phyloP scores from a whole-genome alignment of 495 filamentous ascomycete genomes.

The Neurospora sp. region DNA sequence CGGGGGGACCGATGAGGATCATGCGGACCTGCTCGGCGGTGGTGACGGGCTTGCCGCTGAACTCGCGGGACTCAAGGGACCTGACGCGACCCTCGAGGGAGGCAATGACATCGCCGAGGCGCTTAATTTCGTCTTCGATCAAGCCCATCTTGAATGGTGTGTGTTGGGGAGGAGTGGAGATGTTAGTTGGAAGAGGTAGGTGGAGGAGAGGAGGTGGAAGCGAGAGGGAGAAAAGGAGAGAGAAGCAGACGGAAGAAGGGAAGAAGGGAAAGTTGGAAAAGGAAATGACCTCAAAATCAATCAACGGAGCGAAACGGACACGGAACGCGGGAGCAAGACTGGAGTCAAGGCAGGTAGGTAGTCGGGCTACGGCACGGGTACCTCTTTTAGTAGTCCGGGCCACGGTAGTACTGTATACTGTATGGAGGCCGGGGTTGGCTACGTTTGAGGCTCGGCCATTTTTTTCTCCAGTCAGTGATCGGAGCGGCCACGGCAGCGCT shows the following conservation, averaged over 20 bases:
- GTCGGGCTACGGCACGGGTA: not conserved
- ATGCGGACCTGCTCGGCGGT: slow-evolving; percentile 67
- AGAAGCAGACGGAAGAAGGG: slow-evolving; percentile 5
- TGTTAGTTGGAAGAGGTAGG: not conserved
- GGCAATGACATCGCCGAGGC: slow-evolving; percentile 65
- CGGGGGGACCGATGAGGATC: slow-evolving; percentile 95
- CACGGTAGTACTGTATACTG: not conserved
- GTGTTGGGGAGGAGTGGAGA: slow-evolving; percentile 13
- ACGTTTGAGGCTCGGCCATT: not conserved
- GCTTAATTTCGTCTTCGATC: slow-evolving; percentile 68
- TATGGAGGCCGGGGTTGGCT: not conserved
- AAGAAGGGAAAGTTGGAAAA: slow-evolving; percentile 7
- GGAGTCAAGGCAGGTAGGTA: not conserved
- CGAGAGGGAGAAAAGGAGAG: slow-evolving; percentile 10
- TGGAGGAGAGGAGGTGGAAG: slow-evolving; percentile 1
- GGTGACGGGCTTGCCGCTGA: slow-evolving; percentile 31
- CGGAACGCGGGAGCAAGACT: not conserved
- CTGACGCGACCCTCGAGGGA: slow-evolving; percentile 77
- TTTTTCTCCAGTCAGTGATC: not conserved
- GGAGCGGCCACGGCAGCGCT: not conserved
- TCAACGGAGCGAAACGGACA: not conserved
- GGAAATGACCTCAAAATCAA: slow-evolving; percentile 14
- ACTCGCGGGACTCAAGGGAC: slow-evolving; percentile 58
- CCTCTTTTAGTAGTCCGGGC: not conserved
- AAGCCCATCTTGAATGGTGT: slow-evolving; percentile 59